Conservation (phyloP, 805 yeast genomes). For the Grigorovia humatica region DNA sequence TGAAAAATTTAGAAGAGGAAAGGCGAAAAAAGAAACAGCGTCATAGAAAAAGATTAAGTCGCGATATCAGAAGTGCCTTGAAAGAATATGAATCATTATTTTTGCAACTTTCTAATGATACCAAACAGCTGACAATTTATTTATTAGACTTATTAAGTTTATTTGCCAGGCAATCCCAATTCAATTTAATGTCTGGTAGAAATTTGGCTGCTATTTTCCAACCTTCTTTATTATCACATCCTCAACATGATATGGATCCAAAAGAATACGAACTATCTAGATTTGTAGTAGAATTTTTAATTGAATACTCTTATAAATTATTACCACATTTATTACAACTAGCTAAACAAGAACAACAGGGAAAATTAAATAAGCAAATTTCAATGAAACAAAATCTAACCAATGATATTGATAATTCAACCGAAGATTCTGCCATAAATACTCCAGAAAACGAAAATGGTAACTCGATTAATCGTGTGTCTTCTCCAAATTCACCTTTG, state of each 20-base stretch:
- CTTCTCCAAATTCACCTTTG: neutral
- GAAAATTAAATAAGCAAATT: neutral
- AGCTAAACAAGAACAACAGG: slow-evolving; percentile 19
- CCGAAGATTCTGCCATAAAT: neutral
- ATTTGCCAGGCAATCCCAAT: slow-evolving; percentile 67
- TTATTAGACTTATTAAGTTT: slow-evolving; percentile 76
- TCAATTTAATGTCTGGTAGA: slow-evolving; percentile 83
- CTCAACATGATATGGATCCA: slow-evolving; percentile 85
- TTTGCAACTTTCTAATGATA: slow-evolving; percentile 59
- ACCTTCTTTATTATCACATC: slow-evolving; percentile 90
- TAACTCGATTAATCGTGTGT: neutral
- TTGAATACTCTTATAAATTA: slow-evolving; percentile 72
- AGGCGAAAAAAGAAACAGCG: slow-evolving; percentile 33
- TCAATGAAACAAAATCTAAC: neutral
- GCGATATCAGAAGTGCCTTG: slow-evolving; percentile 59
- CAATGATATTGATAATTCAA: neutral
- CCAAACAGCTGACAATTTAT: slow-evolving; percentile 76
- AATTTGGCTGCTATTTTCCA: slow-evolving; percentile 94
- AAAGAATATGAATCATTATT: slow-evolving; percentile 62
- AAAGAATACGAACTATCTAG: slow-evolving; percentile 84
- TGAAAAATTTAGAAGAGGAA: slow-evolving; percentile 7
- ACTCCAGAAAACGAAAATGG: neutral
- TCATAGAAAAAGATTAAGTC: slow-evolving; percentile 47
- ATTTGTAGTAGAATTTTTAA: slow-evolving; percentile 76
- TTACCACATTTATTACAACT: slow-evolving; percentile 43